Evolutionary conservation across 2,329 filamentous ascomycete species (phyloP).

Genomic region (Capronia coronata): DNA sequence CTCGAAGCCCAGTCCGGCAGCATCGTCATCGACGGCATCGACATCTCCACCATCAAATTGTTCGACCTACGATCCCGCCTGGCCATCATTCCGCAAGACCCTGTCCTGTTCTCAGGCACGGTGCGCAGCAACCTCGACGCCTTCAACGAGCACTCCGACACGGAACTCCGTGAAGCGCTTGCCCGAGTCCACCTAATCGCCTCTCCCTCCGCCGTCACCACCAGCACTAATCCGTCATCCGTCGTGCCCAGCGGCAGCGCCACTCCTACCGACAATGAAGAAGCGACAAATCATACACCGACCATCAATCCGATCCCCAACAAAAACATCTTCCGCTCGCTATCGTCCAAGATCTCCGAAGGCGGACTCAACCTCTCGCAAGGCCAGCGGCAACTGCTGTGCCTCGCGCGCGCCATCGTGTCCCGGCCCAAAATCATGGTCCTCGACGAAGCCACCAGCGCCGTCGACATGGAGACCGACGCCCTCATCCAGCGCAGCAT

Average conservation of each 20-base stretch:
- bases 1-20: conserved; percentile 60
- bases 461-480: conserved; percentile 72
- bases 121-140: conserved; percentile 71
- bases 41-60: conserved; percentile 65
- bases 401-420: conserved; percentile 66
- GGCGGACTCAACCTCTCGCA: conserved; percentile 69
- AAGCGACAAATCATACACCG: conserved; percentile 32
- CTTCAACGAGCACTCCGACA: conserved; percentile 63
- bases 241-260: conserved; percentile 21
- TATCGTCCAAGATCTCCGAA: conserved; percentile 60
- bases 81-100: conserved; percentile 77
- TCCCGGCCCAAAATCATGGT: conserved; percentile 69
- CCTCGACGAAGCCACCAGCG: conserved; percentile 71
- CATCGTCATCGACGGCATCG: conserved; percentile 65
- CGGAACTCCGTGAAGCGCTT: conserved; percentile 62
- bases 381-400: conserved; percentile 69
- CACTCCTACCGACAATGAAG: conserved; percentile 14
- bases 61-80: conserved; percentile 65
- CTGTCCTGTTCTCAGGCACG: conserved; percentile 74
- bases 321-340: conserved; percentile 58
- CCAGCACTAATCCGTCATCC: conserved; percentile 29
- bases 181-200: conserved; percentile 61
- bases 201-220: no score
- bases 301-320: conserved; percentile 43
- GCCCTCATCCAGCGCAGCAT: conserved; percentile 66